Evolutionary conservation across 768 basidiomycete species (phyloP), one percentile per base, ranked within the genome.

Genomic region (Terana coerulea): DNA sequence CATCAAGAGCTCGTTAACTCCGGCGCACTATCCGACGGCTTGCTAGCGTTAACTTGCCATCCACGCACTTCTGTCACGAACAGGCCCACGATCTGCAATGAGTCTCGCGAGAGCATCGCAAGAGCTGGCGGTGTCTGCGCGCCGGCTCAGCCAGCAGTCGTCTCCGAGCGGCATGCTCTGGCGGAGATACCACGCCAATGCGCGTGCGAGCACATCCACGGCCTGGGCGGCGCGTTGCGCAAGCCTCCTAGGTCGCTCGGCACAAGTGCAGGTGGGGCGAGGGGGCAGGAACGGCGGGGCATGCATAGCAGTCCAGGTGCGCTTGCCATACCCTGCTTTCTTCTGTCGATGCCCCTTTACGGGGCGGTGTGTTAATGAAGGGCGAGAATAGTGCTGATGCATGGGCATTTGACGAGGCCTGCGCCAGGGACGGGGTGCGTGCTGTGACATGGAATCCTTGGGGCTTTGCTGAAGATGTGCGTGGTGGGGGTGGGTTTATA

Each of bases 371-470:
- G 2, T 15, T 47, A 22, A 15, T 33, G 29, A 47, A 30, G 28
- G 24, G n/a, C n/a, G 33, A 14, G 46, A 69, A 68, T 49, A 21
- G 42, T 48, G 21, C 30, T 55, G 3, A 33, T n/a, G 15, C 86
- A 88, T 61, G 81, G 77, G n/a, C 60, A 64, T 44, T 65, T 86
- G 31, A 72, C 71, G n/a, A 78, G 83, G 34, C 87, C 86, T 57
- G 68, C 71, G 43, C 78, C 83, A 5, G 88, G 86, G 36, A 84
- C 83, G 44, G 87, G 88, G 87, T 88, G 55, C 35, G 75, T 58
- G 12, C 47, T 31, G 30, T 26, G 21, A 30, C 15, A 14, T n/a
- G 12, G 28, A 14, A 28, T 28, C 51, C 22, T 21, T 17, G 17
- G 26, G 42, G 24, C 19, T 52, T 25, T 9, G 33, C 29, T 54